Conservation (phyloP, 305 asterid species). For the Withania somnifera region DNA sequence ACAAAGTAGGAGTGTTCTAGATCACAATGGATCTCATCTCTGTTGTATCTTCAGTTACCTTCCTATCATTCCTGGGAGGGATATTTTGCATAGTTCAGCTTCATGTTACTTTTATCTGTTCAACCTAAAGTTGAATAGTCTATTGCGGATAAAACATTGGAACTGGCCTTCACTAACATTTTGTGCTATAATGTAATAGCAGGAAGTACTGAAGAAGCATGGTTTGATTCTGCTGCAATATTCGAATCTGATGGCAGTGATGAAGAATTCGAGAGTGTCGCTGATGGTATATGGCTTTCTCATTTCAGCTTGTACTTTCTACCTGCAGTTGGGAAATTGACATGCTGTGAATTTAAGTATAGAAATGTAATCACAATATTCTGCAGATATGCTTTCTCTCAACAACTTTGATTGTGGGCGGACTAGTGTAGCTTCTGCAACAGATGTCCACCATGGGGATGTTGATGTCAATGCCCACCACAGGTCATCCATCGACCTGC, state of each 20-base stretch:
- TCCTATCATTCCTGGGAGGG: neutral
- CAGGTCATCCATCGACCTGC: neutral
- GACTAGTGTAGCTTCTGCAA: constrained; percentile 1
- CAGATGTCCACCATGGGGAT: constrained; percentile 1
- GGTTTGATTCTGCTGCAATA: constrained; percentile 70
- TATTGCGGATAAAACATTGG: neutral
- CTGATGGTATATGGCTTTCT: constrained; percentile 60
- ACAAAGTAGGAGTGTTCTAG: neutral
- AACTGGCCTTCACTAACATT: neutral
- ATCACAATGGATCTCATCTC: neutral
- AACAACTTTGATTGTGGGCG: constrained; percentile 40
- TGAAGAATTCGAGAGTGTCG: constrained; percentile 82
- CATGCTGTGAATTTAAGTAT: neutral
- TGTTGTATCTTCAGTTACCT: neutral
- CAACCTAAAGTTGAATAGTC: neutral
- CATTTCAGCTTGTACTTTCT: neutral
- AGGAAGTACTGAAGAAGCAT: constrained; percentile 79
- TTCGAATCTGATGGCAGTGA: constrained; percentile 92
- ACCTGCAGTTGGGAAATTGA: neutral
- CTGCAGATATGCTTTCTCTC: constrained; percentile 45
- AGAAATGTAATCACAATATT: neutral
- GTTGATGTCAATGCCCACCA: neutral
- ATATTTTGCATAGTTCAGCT: neutral
- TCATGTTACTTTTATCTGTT: neutral
- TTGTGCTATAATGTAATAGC: constrained; percentile 5